These are phyloP conservation scores for Magnusiomyces suaveolens DNA, from an alignment of 1,139 yeast genomes.

Conservation along the genomic window DNA sequence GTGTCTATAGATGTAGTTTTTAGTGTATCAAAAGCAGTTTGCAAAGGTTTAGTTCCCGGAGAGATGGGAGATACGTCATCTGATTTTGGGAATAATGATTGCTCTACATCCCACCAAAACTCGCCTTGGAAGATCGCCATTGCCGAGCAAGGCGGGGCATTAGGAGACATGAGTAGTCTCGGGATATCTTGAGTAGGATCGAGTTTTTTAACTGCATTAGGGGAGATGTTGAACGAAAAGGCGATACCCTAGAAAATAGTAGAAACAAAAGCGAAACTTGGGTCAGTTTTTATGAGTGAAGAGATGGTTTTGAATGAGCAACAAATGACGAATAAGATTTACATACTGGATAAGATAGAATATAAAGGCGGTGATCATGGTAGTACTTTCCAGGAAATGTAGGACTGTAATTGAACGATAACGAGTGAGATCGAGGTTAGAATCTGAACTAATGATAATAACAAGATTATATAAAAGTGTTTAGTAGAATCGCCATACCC, in stretches of 20 bases:
- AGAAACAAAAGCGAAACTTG: slow-evolving; percentile 17
- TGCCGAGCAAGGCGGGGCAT: slow-evolving; percentile 21
- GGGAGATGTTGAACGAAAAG: slow-evolving; percentile 22
- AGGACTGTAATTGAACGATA: slow-evolving; percentile 18
- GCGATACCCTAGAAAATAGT: slow-evolving; percentile 29
- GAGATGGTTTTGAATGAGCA: background rate
- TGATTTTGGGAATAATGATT: slow-evolving; percentile 11
- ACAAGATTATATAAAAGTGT: too few species aligned
- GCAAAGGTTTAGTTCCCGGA: too few species aligned
- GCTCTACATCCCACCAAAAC: slow-evolving; percentile 24
- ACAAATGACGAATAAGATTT: background rate
- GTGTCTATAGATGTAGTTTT: slow-evolving; percentile 14
- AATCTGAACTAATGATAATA: background rate
- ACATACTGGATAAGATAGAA: slow-evolving; percentile 1
- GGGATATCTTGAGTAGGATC: slow-evolving; percentile 13
- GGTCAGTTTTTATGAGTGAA: background rate
- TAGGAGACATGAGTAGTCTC: slow-evolving; percentile 16
- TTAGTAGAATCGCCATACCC: too few species aligned
- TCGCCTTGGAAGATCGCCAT: slow-evolving; percentile 27
- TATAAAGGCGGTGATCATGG: slow-evolving; percentile 5
- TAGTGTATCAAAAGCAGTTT: background rate
- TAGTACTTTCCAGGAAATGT: slow-evolving; percentile 27
- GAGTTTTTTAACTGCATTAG: slow-evolving; percentile 7
- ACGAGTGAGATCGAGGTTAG: background rate
- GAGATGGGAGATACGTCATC: too few species aligned